Evolutionary conservation across 768 basidiomycete genomes (phyloP), one percentile per base, ranked within the genome.

Genomic region (Clitopilus hobsonii): DNA sequence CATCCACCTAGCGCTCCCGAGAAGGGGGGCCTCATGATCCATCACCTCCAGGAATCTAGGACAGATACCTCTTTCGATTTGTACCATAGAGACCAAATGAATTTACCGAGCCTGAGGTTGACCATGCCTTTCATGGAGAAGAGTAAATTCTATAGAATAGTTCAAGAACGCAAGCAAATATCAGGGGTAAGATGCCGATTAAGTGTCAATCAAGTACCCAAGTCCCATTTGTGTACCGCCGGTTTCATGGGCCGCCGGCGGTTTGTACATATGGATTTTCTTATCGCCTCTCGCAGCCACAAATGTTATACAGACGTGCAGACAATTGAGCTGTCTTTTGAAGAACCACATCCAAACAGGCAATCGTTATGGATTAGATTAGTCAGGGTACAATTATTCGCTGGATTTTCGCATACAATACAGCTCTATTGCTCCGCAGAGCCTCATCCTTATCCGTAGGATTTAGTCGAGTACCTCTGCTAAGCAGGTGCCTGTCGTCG

Each of bases 161-260:
- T 45, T 18, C 41, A 45, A 11, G 5, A 45, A 45, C 41, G n/a
- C 41, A 45, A n/a, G n/a, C n/a, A n/a, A 45, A 45, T 10, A 20
- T 10, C 41, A 45, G 41, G 41, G 41, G 41, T 45, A 45, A 45
- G 41, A 20, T 45, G 41, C 41, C 41, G 41, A 45, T 20, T 45
- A 5, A 45, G 5, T 45, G 41, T 45, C 41, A 45, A 45, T 45
- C 41, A 45, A 45, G 30, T 16, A n/a, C n/a, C n/a, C 32, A 10
- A 36, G 41, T 45, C 22, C 41, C 41, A 20, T 45, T 45, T 23
- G 22, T 23, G 41, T 45, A 45, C 41, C 41, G 41, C 18, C 41
- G 41, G 41, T 45, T 45, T 45, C 41, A 45, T 45, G n/a, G 41
- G 41, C 41, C 16, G 41, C 41, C 41, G 41, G 41, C 41, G 41